Percentiles rank a stretch among this genome's conserved stretches.
Evolutionary conservation across 139 green algal species (phyloP).

Genomic region (Eudorina sp.): DNA sequence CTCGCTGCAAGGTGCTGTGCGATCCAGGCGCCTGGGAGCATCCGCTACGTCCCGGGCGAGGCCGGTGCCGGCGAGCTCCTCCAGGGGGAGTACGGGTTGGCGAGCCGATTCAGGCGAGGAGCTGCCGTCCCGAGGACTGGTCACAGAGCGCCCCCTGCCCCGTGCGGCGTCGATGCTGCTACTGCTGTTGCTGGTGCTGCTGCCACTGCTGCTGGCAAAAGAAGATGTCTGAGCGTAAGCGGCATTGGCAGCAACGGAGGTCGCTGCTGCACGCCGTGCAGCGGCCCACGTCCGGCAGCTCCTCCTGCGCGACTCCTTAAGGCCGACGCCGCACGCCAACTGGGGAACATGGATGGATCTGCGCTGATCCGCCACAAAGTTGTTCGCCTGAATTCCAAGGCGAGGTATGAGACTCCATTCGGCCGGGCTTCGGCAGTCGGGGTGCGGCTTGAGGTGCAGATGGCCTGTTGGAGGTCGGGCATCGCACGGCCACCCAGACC

Average conservation of each 20-base stretch:
- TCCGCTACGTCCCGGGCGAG: no score
- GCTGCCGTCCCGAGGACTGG: no score
- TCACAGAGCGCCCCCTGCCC: not conserved
- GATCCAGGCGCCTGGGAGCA: no score
- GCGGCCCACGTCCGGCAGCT: not conserved
- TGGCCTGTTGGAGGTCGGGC: conserved; percentile 2
- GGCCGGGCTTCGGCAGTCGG: no score
- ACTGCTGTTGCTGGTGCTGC: not conserved
- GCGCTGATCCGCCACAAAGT: not conserved
- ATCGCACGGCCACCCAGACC: not conserved
- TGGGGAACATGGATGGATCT: not conserved
- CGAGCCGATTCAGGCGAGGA: no score
- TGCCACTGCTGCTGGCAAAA: not conserved
- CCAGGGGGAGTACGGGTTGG: no score
- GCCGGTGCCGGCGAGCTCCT: not conserved
- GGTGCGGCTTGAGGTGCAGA: no score
- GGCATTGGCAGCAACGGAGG: not conserved
- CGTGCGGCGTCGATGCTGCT: not conserved
- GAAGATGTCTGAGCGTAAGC: not conserved
- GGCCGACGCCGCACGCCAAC: not conserved
- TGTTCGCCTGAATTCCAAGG: not conserved
- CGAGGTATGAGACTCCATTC: not conserved
- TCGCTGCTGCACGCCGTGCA: not conserved
- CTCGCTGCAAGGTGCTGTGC: no score
- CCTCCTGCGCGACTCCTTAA: no score